Base-by-base conservation (phyloP, 805 yeast genomes). In the Jamesozyma gamospora region DNA sequence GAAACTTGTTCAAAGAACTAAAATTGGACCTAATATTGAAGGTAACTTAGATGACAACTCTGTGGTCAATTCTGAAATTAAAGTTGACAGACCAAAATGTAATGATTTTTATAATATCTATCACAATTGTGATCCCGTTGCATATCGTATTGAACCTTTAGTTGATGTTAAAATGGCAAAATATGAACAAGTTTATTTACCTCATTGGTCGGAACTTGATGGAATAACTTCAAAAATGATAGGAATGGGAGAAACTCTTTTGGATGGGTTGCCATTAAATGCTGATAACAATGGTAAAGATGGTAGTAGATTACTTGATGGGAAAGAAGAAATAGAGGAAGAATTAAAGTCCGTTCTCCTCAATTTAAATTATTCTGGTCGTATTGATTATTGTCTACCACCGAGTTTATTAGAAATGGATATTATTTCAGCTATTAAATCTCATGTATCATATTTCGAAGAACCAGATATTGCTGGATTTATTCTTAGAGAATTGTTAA, bases 71-170 rank as follows among this genome's bases (percentile, higher is more conserved):
- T 12, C 28, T 28, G 6, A 26, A 42, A 13, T 41, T 14, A n/a
- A 31, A 9, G 27, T 39, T 7, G 35, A 35, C 27, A 38, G 36
- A 3, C 86, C 92, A 3, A 70, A 69, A 26, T 79, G 82, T 46
- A 62, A 67, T 2, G 82, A 82, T 51, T 58, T 82, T 32, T 92
- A 82, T 63, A 90, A 90, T 54, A 63, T 92, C 5, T 86, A 82
- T 63, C 94, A 90, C 50, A 84, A 90, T 0, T 80, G 94, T 47
- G 98, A 90, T 55, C 95, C 96, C 0, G 79, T 92, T 31, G 88
- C 90, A 0, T 86, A 88, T 52, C 67, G 97, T 40, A 62, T 88
- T 42, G 98, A 90, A 58, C 98, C 98, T 1, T 63, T 90, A 41
- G 71, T 88, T 4, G 53, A 53, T 35, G 40, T 38, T 30, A 34